Conservation (phyloP, 2,329 filamentous ascomycete genomes). For the Xylaria polymorpha region DNA sequence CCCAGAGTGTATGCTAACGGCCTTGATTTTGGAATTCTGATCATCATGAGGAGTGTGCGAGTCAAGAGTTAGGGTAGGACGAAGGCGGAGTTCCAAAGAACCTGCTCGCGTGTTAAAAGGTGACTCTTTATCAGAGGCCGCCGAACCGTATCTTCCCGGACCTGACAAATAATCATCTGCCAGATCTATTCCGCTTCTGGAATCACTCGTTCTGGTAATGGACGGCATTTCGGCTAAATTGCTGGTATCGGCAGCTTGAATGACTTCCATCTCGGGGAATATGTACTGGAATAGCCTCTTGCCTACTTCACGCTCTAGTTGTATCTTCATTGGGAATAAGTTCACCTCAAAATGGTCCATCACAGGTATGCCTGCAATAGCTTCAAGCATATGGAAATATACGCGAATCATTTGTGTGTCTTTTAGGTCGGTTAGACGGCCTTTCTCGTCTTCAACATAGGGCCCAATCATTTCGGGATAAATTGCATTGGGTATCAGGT, state of each 20-base stretch:
- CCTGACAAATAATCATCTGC: conserved; percentile 51
- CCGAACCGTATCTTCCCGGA: conserved; percentile 54
- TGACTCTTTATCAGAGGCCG: conserved; percentile 60
- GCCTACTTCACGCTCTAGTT: conserved; percentile 91
- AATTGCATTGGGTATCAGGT: conserved; percentile 87
- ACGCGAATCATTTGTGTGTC: conserved; percentile 89
- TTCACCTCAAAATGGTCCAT: conserved; percentile 98
- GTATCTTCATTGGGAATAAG: conserved; percentile 90
- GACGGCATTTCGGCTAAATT: conserved; percentile 71
- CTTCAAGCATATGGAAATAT: conserved; percentile 98
- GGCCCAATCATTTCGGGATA: conserved; percentile 97
- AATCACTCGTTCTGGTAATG: conserved; percentile 59
- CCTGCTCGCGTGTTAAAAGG: conserved; percentile 73
- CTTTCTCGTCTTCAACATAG: conserved; percentile 76
- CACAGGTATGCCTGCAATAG: conserved; percentile 95
- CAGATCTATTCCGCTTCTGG: conserved; percentile 61
- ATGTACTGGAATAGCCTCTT: conserved; percentile 97
- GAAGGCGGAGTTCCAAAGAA: conserved; percentile 83
- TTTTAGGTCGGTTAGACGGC: conserved; percentile 62
- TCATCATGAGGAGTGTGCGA: conserved; percentile 50
- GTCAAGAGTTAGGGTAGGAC: conserved; percentile 79
- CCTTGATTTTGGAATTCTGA: conserved; percentile 57
- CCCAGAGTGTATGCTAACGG: conserved; percentile 60
- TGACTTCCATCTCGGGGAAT: conserved; percentile 84
- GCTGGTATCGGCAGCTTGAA: conserved; percentile 53